These are phyloP conservation scores for Blumeria hordei DNA, from an alignment of 2,329 filamentous ascomycete genomes.

Conservation along the genomic window DNA sequence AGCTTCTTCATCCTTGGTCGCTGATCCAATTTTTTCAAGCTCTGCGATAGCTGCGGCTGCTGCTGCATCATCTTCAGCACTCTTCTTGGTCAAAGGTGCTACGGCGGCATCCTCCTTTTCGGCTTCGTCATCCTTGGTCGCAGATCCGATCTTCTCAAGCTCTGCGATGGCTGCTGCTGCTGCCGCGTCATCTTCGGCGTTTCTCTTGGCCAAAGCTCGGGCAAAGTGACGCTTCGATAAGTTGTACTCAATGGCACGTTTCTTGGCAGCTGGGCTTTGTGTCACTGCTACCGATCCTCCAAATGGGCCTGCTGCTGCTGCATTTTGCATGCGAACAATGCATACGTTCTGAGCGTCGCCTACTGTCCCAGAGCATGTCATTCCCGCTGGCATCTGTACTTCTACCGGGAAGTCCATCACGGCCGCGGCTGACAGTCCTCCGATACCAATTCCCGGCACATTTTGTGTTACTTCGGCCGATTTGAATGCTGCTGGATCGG, in stretches of 20 bases:
- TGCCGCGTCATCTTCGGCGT: neutral
- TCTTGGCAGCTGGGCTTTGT: constrained; percentile 28
- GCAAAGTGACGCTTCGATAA: constrained; percentile 20
- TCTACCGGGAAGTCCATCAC: constrained; percentile 30
- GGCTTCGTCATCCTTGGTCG: neutral
- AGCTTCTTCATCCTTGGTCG: neutral
- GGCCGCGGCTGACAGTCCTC: constrained; percentile 15
- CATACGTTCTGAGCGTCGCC: constrained; percentile 38
- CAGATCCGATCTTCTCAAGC: neutral
- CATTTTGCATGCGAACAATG: constrained; percentile 38
- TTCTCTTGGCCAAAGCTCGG: constrained; percentile 7
- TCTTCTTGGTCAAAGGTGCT: neutral
- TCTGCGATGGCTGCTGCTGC: neutral
- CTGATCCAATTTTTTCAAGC: neutral
- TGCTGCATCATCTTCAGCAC: neutral
- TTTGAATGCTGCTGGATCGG: too few species aligned
- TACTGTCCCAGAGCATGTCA: constrained; percentile 30
- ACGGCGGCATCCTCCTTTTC: too few species aligned
- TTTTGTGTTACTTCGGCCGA: neutral
- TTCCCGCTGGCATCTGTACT: constrained; percentile 17
- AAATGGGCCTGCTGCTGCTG: constrained; percentile 33
- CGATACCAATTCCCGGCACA: constrained; percentile 19
- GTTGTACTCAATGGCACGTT: constrained; percentile 31
- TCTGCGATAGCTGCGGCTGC: neutral
- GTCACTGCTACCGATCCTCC: constrained; percentile 40